Evolutionary conservation across 2,329 filamentous ascomycete genomes (phyloP), one percentile per base, ranked within the genome.

Genomic region (Diaporthe citriasiana): DNA sequence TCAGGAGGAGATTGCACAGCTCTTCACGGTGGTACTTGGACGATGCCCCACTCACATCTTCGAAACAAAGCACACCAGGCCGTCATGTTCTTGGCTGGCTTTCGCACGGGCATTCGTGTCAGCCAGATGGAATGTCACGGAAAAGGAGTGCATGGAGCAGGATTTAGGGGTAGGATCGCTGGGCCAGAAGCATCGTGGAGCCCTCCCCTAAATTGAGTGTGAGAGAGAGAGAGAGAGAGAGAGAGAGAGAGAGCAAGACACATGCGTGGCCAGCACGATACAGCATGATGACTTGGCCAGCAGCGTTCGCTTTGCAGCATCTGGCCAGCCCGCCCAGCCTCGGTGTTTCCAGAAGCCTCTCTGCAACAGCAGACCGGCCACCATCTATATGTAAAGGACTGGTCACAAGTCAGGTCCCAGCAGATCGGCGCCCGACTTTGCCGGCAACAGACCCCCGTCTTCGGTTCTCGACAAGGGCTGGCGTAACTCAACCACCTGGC

Each of bases 21-120:
- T 53, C 33, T 71, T 71, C 70, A 71, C 70, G 57, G 59, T 35
- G 56, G 70, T 71, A 71, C 70, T 33, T 71, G 1, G 35, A 63
- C 35, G 33, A 35, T 25, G 56, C 56, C 70, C 57, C 70, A 71
- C 70, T 33, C 53, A 22, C 66, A 47, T 57, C 38, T 33, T 30
- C 70, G 70, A 63, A 63, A 71, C 70, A 71, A 45, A 63, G 33
- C 56, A 71, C 45, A 63, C 69, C 56, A 51, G 56, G 55, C 55
- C 60, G 30, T 50, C 30, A 25, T 66, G 13, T 27, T 38, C 55
- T 71, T 57, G 57, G 56, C 69, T 50, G 69, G 56, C 56, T 53
- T 71, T 63, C 53, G 70, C 56, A 71, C 70, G 70, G 70, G 70
- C 70, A 63, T 45, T 42, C 56, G 59, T 71, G 56, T 71, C 70